Base-by-base conservation (phyloP, 148 eudicot species). In the Agrostemma githago region DNA sequence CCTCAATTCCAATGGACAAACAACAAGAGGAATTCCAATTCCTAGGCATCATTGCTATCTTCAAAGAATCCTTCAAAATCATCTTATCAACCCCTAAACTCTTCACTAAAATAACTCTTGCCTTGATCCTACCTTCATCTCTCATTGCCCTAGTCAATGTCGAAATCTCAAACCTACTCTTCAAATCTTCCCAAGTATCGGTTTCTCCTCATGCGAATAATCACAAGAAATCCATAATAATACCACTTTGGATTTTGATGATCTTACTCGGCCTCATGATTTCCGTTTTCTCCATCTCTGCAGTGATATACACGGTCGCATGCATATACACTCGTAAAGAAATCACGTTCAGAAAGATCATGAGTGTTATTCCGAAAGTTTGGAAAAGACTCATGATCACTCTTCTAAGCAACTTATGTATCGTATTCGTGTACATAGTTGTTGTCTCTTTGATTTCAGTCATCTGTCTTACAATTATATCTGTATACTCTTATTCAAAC, bases 381-480 rank as follows among this genome's bases (percentile, higher is more conserved):
- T 82, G 82, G 85, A 85, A 80, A 72, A n/a, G n/a, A n/a, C n/a
- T n/a, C n/a, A 58, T 75, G 68, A 69, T n/a, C n/a, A n/a, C n/a
- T n/a, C n/a, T n/a, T n/a, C n/a, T 84, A 8, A 72, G 70, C 44
- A 79, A 37, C 38, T 60, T 73, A 26, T 62, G 77, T 17, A 71
- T 74, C 1, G 12, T 76, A 19, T 26, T 66, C 10, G 37, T 17
- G 0, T 84, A 70, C 48, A 16, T 46, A 2, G 5, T n/a, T n/a
- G n/a, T n/a, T n/a, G n/a, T 70, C 12, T n/a, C 79, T 12, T 5
- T 68, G 5, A 8, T 57, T 12, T 38, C n/a, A n/a, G 12, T 48
- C 54, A 2, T 48, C 15, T 48, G 54, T 48, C 14, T 48, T 4
- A 10, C 14, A 11, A 48, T n/a, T 48, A 48, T 10, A 2, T 48